These are phyloP conservation scores for Arachis stenosperma DNA, from an alignment of 306 rosid genomes.

Conservation along the genomic window DNA sequence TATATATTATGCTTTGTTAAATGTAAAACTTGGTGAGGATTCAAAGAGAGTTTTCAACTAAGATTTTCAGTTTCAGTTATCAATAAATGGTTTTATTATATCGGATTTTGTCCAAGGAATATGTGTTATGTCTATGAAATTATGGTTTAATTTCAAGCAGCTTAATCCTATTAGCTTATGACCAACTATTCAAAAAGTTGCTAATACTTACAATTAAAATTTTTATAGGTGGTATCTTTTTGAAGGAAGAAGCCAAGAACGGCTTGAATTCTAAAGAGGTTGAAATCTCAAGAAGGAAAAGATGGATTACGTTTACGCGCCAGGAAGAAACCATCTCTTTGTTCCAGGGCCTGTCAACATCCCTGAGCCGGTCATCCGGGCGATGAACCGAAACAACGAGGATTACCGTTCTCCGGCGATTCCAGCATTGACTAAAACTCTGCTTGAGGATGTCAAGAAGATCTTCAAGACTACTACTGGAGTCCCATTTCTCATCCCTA, in stretches of 20 bases:
- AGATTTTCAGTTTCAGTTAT: background rate
- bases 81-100: background rate
- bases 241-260: slow-evolving; percentile 35
- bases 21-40: background rate
- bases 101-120: background rate
- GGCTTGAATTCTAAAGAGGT: slow-evolving; percentile 36
- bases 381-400: slow-evolving; percentile 96
- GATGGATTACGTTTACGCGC: slow-evolving; percentile 86
- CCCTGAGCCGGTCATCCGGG: slow-evolving; percentile 86
- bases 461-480: slow-evolving; percentile 95
- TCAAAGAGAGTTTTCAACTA: background rate
- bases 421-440: slow-evolving; percentile 84
- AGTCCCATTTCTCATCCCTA: slow-evolving; percentile 88
- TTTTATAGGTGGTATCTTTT: slow-evolving; percentile 16
- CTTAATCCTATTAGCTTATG: background rate
- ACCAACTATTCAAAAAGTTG: background rate
- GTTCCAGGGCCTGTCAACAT: slow-evolving; percentile 99
- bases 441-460: slow-evolving; percentile 90
- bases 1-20: background rate
- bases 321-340: slow-evolving; percentile 96
- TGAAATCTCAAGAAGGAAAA: slow-evolving; percentile 47
- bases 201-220: background rate
- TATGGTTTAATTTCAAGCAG: background rate
- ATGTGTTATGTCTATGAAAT: background rate
- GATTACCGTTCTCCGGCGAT: slow-evolving; percentile 97